Base-by-base conservation (phyloP, 2,329 filamentous ascomycete species). In the Sclerotinia borealis region DNA sequence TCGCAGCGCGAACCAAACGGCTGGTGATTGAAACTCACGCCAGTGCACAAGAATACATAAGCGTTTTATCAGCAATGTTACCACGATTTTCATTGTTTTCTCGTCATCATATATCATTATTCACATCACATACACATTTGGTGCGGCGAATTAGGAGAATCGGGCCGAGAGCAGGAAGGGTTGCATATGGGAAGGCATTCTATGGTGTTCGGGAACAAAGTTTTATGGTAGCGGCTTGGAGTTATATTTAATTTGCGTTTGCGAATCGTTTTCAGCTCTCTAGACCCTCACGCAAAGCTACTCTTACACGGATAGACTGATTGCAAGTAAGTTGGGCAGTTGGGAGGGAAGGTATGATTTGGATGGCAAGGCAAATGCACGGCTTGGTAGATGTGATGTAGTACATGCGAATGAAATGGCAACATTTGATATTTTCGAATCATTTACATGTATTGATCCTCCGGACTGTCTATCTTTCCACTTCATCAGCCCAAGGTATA, bases 401-500 rank as follows among this genome's bases (percentile, higher is more conserved):
- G 34, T 27, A 25, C 47, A 50, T 41, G 25, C 25, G 41, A 62
- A 36, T 17, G 3, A 45, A 62, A 34, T 27, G 13, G 9, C 22
- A 37, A 22, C 31, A 48, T n/a, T 45, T 50, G 45, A 49, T 41
- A 48, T 39, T 34, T 36, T 19, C 27, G 5, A 45, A 58, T 34
- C 45, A 9, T 41, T 6, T 34, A 50, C 45, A n/a, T n/a, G n/a
- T n/a, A 31, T 41, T 59, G 19, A 29, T 49, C n/a, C n/a, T 37
- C 6, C 4, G n/a, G n/a, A 41, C 31, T 27, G 9, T 37, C 22
- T 34, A 52, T 25, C 48, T 45, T 17, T 51, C 64, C 22, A 83
- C 74, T 65, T 86, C 82, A 63, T 86, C 81, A 36, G 81, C 77
- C 83, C 84, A 88, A 0, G 88, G 88, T 70, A 91, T 90, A 31